Conservation (phyloP, 768 basidiomycete genomes). For the Cystofilobasidium ferigula region DNA sequence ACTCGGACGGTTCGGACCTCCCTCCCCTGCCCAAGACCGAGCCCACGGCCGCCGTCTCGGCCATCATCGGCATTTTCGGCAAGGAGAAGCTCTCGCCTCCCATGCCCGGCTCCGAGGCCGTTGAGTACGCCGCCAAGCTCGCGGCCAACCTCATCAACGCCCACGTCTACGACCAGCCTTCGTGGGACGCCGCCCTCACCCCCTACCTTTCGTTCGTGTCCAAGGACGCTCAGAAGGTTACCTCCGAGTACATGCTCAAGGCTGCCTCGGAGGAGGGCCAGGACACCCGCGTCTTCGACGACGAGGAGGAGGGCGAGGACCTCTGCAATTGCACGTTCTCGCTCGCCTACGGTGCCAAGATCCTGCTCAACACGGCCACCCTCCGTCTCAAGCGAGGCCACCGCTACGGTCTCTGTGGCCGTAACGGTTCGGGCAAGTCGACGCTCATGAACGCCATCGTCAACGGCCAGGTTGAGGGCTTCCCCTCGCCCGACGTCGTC, state of each 20-base stretch:
- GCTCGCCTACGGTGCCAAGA: conserved; percentile 96
- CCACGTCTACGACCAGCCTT: conserved; percentile 81
- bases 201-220: conserved; percentile 62
- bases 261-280: conserved; percentile 68
- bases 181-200: conserved; percentile 67
- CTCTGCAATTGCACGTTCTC: conserved; percentile 99
- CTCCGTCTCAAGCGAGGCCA: conserved; percentile 97
- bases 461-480: conserved; percentile 77
- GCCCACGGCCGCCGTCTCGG: conserved; percentile 52
- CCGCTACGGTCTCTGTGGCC: conserved; percentile 95
- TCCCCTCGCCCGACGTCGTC: conserved; percentile 93
- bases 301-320: conserved; percentile 97
- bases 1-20: conserved; percentile 79
- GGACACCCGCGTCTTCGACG: conserved; percentile 51
- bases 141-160: conserved; percentile 75
- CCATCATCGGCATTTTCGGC: conserved; percentile 70
- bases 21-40: conserved; percentile 73
- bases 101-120: conserved; percentile 48
- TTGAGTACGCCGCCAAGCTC: conserved; percentile 62
- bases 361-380: conserved; percentile 86
- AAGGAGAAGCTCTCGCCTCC: conserved; percentile 56
- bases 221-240: conserved; percentile 56
- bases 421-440: conserved; percentile 91
- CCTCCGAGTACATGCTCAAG: conserved; percentile 79
- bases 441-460: conserved; percentile 40